Evolutionary conservation across 495 filamentous ascomycete genomes (phyloP), one percentile per base, ranked within the genome.

Genomic region (Neurospora sp.): DNA sequence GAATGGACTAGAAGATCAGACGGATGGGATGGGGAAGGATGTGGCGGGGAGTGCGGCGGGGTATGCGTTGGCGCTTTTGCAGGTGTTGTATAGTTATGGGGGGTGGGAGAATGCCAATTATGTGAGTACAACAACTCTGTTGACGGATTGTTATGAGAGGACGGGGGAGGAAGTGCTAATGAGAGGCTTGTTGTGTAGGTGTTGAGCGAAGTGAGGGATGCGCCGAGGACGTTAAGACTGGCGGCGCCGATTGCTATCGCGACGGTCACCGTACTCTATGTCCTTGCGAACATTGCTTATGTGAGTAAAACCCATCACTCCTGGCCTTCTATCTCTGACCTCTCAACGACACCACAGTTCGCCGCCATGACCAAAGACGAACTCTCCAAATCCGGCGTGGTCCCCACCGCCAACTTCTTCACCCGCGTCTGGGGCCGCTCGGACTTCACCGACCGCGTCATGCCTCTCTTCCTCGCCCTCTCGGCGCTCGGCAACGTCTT

Each of bases 401-500:
- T 87, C 4, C 82, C 90, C 17, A 89, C 88, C 0, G 88, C 88
- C 0, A 74, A 82, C 3, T 89, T 91, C 78, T 90, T 91, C 76
- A 76, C 84, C 39, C 90, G 91, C 69, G 86, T 80, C 70, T 77
- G 88, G 89, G 44, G 79, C 72, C 6, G 84, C 80, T 16, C 78
- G 68, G 8, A 82, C 80, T 79, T 80, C 69, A 73, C 74, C 20
- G 71, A 40, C 70, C 83, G 82, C 45, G 88, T 84, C n/a, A 83
- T 91, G 75, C 86, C 88, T 8, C 84, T 89, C 65, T 89, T 91
- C 69, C 87, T 91, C 61, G 88, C 87, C 3, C 75, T 91, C n/a
- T 89, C 87, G 44, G 85, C 87, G 6, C 85, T 90, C 70, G 89
- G 89, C 35, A 92, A 91, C 74, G 87, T 91, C n/a, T 80, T 90